Base-by-base conservation (phyloP, 1,284 basidiomycete species). In the Megacollybia platyphylla region DNA sequence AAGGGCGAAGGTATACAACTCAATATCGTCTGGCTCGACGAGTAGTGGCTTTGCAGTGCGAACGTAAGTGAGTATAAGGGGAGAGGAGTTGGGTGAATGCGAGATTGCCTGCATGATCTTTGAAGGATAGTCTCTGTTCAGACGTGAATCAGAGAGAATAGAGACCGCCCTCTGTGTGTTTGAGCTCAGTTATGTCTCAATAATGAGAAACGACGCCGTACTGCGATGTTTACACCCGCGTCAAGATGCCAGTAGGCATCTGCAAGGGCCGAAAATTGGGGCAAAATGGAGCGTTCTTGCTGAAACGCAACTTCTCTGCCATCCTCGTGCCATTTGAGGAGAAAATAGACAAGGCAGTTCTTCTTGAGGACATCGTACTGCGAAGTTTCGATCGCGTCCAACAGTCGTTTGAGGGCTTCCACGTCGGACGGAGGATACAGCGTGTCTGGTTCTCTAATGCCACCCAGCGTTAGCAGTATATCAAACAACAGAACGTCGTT, bases 161-260 rank as follows among this genome's bases (percentile, higher is more conserved):
- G 77, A 71, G 7, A 87, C 71, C 0, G 81, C 85, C 48, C 64
- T 69, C 81, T 85, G 43, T 40, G 42, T 27, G 36, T 18, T n/a
- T 7, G 35, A 13, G 11, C 13, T 27, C 11, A 17, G 26, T 10
- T 40, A 9, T 44, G 31, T 41, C 42, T 31, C 27, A 20, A 35
- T 39, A 11, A 41, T 34, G 36, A 46, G 39, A 17, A 43, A 40
- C 43, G 8, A 32, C 34, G 20, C 70, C 79, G 49, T 56, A 85
- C 82, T 40, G 66, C 54, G 42, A 82, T 56, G 36, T 77, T 63
- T 15, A 68, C 61, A n/a, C 78, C 81, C 2, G 73, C 67, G 58
- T 88, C 85, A 50, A 88, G 59, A 52, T 73, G 62, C 81, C 83
- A 88, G 61, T 87, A 88, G 52, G 84, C 85, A 58, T 86, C 79